Evolutionary conservation across 768 basidiomycete species (phyloP), one percentile per base, ranked within the genome.

Genomic region (Tricholoma furcatifolium): DNA sequence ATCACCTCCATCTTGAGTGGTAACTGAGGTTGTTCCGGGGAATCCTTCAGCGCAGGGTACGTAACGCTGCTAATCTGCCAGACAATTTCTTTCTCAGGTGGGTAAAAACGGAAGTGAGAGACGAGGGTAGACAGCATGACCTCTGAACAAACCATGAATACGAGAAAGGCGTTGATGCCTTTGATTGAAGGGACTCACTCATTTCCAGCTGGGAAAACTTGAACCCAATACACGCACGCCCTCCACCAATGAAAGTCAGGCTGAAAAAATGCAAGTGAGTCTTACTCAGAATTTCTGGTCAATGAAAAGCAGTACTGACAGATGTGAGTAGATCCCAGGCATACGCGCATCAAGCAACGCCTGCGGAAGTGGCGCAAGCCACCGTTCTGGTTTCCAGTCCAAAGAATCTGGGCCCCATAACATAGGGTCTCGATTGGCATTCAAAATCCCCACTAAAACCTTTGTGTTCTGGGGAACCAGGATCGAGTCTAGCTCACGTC

Each of bases 351-450:
- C 63, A 12, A 36, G 52, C 7, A 72, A 56, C 24, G 46, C 50
- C 20, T 62, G 53, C 2, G 68, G 72, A n/a, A 70, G 61, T 2
- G 62, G 60, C 8, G 55, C 51, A 1, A 72, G 60, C 74, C 74
- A 76, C 6, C 74, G 65, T 55, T 74, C 70, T 1, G 73, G 74
- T 51, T 70, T 72, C 70, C 71, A 74, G 42, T 72, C 70, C 9
- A 57, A 27, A 2, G 66, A 70, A 47, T 76, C 73, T 10, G 60
- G 60, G 17, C 74, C 74, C 73, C 72, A 75, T 12, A 74, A 54
- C 1, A 53, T 56, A 41, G 60, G 62, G 51, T 66, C 62, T 10
- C 60, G 55, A 56, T 74, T 74, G n/a, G 65, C 56, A 36, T 55
- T 55, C 17, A 64, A 23, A 27, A 72, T 60, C 2, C 66, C 67